Conservation (phyloP, 108 stramenopile species). For the Skeletonema menzelii region DNA sequence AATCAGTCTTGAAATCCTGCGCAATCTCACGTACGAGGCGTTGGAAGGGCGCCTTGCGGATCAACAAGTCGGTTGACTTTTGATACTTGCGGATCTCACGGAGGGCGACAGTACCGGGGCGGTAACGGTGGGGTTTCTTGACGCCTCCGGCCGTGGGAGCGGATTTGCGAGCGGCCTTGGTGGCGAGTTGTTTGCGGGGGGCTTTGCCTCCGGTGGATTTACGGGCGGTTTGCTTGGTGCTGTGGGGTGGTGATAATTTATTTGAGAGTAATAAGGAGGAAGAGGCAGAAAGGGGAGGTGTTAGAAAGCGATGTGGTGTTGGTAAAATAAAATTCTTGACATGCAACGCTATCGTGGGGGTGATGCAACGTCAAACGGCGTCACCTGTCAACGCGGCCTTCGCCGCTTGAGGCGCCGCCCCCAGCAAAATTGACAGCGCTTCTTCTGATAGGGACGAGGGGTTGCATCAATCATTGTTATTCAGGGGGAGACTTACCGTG, state of each 20-base stretch:
- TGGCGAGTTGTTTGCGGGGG: slow-evolving; percentile 91
- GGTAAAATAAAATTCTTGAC: background rate
- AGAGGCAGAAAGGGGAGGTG: background rate
- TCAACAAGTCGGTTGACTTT: slow-evolving; percentile 80
- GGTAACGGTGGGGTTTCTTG: slow-evolving; percentile 93
- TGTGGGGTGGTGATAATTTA: background rate
- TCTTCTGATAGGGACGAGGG: background rate
- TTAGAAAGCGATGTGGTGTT: background rate
- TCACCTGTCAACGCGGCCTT: background rate
- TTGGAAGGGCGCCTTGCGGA: slow-evolving; percentile 85
- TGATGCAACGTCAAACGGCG: background rate
- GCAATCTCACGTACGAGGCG: slow-evolving; percentile 96
- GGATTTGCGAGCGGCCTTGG: slow-evolving; percentile 93
- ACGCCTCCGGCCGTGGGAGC: slow-evolving; percentile 89
- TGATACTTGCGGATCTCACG: slow-evolving; percentile 93
- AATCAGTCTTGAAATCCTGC: slow-evolving; percentile 96
- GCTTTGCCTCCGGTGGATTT: slow-evolving; percentile 98
- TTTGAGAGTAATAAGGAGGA: background rate
- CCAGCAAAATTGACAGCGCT: too few relatives aligned
- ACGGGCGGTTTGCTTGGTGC: slow-evolving; percentile 97
- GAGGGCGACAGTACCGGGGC: slow-evolving; percentile 97
- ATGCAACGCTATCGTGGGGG: background rate
- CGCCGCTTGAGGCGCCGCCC: background rate
- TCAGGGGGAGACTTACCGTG: background rate
- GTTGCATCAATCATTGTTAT: background rate